Conservation (phyloP, 352 stramenopile genomes). For the Globisporangium cystogenes region DNA sequence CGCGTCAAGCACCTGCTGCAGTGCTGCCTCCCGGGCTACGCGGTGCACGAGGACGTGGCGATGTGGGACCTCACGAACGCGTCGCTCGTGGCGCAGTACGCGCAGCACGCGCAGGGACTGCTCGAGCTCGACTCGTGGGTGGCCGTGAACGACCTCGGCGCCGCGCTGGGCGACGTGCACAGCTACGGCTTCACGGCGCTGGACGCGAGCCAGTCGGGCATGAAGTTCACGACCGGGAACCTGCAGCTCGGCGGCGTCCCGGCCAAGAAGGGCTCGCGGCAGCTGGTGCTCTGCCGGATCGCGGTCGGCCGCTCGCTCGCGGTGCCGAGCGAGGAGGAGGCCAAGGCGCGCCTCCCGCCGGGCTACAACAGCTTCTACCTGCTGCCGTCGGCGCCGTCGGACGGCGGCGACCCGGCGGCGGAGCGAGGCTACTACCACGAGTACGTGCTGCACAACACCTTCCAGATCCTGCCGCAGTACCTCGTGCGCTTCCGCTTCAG, state of each 20-base stretch:
- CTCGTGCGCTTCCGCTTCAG: slow-evolving; percentile 59
- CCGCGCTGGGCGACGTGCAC: slow-evolving; percentile 47
- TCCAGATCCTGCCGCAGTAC: slow-evolving; percentile 66
- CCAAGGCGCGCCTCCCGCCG: slow-evolving; percentile 29
- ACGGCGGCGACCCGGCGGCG: slow-evolving; percentile 10
- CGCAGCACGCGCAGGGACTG: slow-evolving; percentile 34
- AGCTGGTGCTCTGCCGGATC: slow-evolving; percentile 75
- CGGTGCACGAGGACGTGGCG: slow-evolving; percentile 47
- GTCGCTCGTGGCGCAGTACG: slow-evolving; percentile 48
- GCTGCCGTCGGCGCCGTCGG: slow-evolving; percentile 4
- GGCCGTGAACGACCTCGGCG: slow-evolving; percentile 56
- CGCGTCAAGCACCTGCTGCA: slow-evolving; percentile 61
- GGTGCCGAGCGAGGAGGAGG: slow-evolving; percentile 40
- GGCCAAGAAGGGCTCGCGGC: slow-evolving; percentile 16
- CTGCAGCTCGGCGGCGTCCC: slow-evolving; percentile 26
- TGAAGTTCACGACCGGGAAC: slow-evolving; percentile 69
- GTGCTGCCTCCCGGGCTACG: slow-evolving; percentile 48
- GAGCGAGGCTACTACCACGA: slow-evolving; percentile 60
- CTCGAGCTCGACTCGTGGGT: slow-evolving; percentile 77
- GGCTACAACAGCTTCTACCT: slow-evolving; percentile 79
- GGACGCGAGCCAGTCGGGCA: slow-evolving; percentile 28
- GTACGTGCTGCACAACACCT: slow-evolving; percentile 61
- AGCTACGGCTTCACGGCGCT: slow-evolving; percentile 48
- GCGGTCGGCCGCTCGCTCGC: slow-evolving; percentile 55
- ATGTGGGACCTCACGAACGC: slow-evolving; percentile 76